These are phyloP conservation scores for Hypoxylon sp. DNA, from an alignment of 2,329 filamentous ascomycete genomes.

Conservation along the genomic window DNA sequence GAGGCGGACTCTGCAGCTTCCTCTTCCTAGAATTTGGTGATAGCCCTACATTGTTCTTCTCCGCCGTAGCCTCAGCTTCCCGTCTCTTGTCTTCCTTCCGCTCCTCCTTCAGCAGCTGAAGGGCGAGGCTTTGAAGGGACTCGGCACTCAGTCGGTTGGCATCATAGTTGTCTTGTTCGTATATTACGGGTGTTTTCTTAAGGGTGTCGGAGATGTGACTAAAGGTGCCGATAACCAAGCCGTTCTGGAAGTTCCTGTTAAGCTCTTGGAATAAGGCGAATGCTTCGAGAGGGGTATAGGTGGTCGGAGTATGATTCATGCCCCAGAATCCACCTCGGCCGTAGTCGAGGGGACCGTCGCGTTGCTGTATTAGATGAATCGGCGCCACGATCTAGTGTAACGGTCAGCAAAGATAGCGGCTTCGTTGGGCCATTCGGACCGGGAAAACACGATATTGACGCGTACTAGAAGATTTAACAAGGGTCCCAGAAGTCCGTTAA, in stretches of 20 bases:
- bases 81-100: slow-evolving; percentile 76
- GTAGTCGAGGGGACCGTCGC: slow-evolving; percentile 69
- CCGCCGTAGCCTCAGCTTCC: slow-evolving; percentile 60
- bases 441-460: slow-evolving; percentile 43
- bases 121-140: slow-evolving; percentile 83
- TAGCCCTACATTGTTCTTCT: slow-evolving; percentile 62
- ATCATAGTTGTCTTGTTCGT: slow-evolving; percentile 79
- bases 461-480: slow-evolving; percentile 48
- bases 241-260: slow-evolving; percentile 76
- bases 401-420: slow-evolving; percentile 44
- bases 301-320: slow-evolving; percentile 70
- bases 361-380: slow-evolving; percentile 67
- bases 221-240: slow-evolving; percentile 77
- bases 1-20: slow-evolving; percentile 76
- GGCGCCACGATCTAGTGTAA: slow-evolving; percentile 66
- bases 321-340: slow-evolving; percentile 69
- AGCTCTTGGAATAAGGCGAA: slow-evolving; percentile 88
- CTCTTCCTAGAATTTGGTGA: slow-evolving; percentile 78
- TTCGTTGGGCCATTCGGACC: slow-evolving; percentile 25
- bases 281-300: slow-evolving; percentile 88
- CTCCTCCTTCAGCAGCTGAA: slow-evolving; percentile 82
- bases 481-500: slow-evolving; percentile 43
- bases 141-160: slow-evolving; percentile 80
- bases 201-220: slow-evolving; percentile 80
- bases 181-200: slow-evolving; percentile 80